Evolutionary conservation across 345 rosid genomes (phyloP), one percentile per base, ranked within the genome.

Genomic region (Trapa incisa): DNA sequence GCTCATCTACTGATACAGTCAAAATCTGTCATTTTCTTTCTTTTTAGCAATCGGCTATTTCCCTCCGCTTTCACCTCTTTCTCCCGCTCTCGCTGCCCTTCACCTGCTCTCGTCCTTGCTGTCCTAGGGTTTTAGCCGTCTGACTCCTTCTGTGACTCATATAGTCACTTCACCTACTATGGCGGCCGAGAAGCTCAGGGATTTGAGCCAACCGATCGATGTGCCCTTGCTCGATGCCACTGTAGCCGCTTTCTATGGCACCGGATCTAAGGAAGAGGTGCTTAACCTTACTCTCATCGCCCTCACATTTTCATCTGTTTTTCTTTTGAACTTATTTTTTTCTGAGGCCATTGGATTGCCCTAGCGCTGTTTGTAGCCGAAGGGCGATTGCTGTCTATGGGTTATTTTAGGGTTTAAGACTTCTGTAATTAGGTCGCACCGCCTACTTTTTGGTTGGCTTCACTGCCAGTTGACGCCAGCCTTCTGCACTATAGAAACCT

Each of bases 241-340:
- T 63, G 98, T 95, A 68, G 91, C 96, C 54, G 99, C 99, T 70
- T 95, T 95, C 84, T 95, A 91, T n/a, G 99, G 97, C 79, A 95
- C 99, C 73, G 98, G 99, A 95, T 95, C 99, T 79, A 95, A 95
- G 64, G 96, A 91, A 58, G 99, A 95, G 97, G 99, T 95, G 67
- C n/a, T n/a, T n/a, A 37, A 50, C 43, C 43, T 41, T 22, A 22
- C 29, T 22, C 29, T 22, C 29, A 22, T 22, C 29, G 29, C 29
- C 29, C 29, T 22, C 29, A 22, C 29, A 22, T 22, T 22, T 22
- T 22, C 29, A 22, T 22, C 29, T 22, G 29, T 11, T 32, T 29
- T 17, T 16, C 37, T 39, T 47, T 13, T 4, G 16, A 15, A 37
- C 5, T 36, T 7, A 11, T 61, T 36, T 42, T 42, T 8, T 42